Evolutionary conservation across 2,329 filamentous ascomycete species (phyloP).

Genomic region (Aspergillus alliaceus): DNA sequence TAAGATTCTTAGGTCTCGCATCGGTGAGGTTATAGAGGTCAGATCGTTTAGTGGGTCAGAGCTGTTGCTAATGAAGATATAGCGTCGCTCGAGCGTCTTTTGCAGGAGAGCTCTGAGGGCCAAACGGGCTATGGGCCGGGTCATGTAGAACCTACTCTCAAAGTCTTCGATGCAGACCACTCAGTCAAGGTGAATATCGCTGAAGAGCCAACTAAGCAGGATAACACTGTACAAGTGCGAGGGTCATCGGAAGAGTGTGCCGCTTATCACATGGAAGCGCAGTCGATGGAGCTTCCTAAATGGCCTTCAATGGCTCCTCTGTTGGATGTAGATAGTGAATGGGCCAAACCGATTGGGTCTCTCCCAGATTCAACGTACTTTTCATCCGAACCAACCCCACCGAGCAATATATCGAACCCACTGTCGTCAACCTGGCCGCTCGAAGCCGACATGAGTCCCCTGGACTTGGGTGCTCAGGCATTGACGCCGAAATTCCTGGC

Average conservation of each 20-base stretch:
- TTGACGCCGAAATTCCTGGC: background rate
- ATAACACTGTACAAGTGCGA: background rate
- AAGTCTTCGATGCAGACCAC: background rate
- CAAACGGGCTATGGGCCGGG: too few species aligned
- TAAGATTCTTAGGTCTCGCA: background rate
- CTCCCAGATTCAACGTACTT: background rate
- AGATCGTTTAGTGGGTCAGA: too few species aligned
- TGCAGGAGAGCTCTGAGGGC: background rate
- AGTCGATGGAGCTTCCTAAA: background rate
- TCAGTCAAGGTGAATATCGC: background rate
- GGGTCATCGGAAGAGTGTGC: background rate
- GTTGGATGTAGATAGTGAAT: background rate
- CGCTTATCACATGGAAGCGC: background rate
- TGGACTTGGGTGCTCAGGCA: background rate
- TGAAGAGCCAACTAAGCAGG: background rate
- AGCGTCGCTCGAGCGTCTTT: background rate
- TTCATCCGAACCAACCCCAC: background rate
- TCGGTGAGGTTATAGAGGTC: background rate
- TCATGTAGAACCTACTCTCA: background rate
- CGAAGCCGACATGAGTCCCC: background rate
- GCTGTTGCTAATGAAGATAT: background rate
- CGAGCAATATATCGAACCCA: background rate
- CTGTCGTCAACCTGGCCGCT: background rate
- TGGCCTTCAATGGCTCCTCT: background rate
- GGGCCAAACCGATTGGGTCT: background rate